phyloP scores from a whole-genome alignment of 257 asterid genomes.

The Dorcoceras hygrometricum region DNA sequence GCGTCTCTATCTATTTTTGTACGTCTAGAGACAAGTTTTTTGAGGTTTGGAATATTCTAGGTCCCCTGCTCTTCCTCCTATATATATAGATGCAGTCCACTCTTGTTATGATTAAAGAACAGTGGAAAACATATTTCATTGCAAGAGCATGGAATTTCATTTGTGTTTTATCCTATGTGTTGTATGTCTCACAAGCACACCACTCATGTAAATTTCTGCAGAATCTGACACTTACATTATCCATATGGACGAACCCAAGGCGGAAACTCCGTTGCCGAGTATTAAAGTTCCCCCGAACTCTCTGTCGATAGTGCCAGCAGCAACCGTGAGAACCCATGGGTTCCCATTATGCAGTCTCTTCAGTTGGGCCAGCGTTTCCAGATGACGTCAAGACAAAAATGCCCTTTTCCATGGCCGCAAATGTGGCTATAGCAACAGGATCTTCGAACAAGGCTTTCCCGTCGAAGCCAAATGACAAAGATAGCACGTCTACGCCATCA shows the following conservation, averaged over 20 bases:
- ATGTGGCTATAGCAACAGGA: conserved; percentile 45
- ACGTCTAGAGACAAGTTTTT: background rate
- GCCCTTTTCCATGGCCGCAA: conserved; percentile 50
- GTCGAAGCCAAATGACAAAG: conserved; percentile 46
- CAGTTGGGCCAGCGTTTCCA: conserved; percentile 41
- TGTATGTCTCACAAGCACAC: background rate
- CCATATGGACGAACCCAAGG: conserved; percentile 50
- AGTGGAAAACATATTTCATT: background rate
- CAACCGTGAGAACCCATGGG: conserved; percentile 56
- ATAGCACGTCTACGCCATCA: conserved; percentile 46
- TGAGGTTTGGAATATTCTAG: background rate
- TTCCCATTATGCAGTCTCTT: conserved; percentile 42
- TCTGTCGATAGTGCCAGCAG: conserved; percentile 50
- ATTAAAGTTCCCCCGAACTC: conserved; percentile 20
- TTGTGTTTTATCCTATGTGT: background rate
- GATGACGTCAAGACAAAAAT: conserved; percentile 50
- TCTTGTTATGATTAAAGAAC: background rate
- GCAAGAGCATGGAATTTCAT: background rate
- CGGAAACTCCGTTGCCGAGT: too few species aligned
- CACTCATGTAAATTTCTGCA: background rate
- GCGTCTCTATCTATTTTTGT: background rate
- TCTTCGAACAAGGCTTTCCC: conserved; percentile 35
- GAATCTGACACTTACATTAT: conserved; percentile 37
- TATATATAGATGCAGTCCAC: too few species aligned
- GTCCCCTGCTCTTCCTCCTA: background rate